These are phyloP conservation scores for Penicillium riverlandense DNA, from an alignment of 495 filamentous ascomycete species.

Conservation along the genomic window DNA sequence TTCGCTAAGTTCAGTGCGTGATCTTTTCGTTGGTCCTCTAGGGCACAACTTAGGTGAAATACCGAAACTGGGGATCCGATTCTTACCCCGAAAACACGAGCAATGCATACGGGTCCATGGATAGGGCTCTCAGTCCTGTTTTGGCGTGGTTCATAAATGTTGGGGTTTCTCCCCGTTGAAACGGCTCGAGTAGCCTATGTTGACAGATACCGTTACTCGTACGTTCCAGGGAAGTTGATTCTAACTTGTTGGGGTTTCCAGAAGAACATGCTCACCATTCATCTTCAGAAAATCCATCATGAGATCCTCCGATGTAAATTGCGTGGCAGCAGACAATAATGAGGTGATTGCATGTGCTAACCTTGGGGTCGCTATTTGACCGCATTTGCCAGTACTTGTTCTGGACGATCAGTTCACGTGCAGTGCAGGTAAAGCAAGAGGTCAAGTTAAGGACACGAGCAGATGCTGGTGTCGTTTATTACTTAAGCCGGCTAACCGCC, in stretches of 20 bases:
- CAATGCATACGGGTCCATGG: conserved; percentile 30
- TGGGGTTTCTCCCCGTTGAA: conserved; percentile 63
- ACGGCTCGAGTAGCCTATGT: conserved; percentile 51
- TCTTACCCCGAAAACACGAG: conserved; percentile 65
- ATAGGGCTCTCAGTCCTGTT: conserved; percentile 47
- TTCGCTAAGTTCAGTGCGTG: conserved; percentile 49
- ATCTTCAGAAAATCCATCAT: conserved; percentile 46
- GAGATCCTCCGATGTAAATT: conserved; percentile 63
- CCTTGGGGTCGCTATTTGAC: neutral
- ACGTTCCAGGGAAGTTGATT: neutral
- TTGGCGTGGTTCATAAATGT: conserved; percentile 68
- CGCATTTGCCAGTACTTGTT: neutral
- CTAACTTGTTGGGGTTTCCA: neutral
- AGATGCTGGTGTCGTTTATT: no score
- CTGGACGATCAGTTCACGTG: no score
- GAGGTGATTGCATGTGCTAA: conserved; percentile 34
- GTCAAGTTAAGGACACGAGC: no score
- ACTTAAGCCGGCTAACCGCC: no score
- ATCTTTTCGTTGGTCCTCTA: conserved; percentile 56
- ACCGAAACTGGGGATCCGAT: neutral
- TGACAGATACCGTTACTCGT: neutral
- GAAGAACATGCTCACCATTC: conserved; percentile 51
- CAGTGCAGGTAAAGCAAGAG: no score
- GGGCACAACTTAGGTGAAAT: neutral
- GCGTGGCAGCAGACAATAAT: conserved; percentile 78